These are phyloP conservation scores for Kregervanrija pseudodelftensis DNA, from an alignment of 805 yeast genomes.

Conservation along the genomic window DNA sequence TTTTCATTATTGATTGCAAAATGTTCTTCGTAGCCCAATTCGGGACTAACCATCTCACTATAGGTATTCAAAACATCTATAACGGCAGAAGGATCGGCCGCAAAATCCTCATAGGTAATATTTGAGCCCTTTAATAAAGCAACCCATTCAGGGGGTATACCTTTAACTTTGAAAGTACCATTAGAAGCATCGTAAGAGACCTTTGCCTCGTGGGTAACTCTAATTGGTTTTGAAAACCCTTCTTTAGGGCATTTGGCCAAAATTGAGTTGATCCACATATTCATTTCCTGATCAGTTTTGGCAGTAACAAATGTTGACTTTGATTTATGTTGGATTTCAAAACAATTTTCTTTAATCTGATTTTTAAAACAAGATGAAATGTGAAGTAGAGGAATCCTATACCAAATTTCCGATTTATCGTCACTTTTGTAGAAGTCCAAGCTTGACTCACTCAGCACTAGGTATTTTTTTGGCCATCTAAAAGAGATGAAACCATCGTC, in stretches of 20 bases:
- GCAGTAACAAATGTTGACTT: conserved; percentile 69
- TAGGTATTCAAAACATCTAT: conserved; percentile 55
- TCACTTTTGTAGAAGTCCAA: conserved; percentile 73
- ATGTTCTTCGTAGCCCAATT: conserved; percentile 25
- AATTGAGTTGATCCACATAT: conserved; percentile 88
- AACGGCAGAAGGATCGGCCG: conserved; percentile 57
- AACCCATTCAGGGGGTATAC: conserved; percentile 51
- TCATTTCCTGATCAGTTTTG: conserved; percentile 70
- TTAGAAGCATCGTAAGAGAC: conserved; percentile 79
- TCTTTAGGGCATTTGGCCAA: conserved; percentile 62
- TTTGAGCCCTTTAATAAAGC: conserved; percentile 49
- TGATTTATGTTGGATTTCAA: conserved; percentile 64
- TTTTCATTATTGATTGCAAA: conserved; percentile 14
- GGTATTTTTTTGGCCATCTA: conserved; percentile 85
- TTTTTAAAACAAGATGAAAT: conserved; percentile 59
- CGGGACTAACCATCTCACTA: conserved; percentile 34
- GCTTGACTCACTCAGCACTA: conserved; percentile 69
- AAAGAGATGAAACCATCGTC: conserved; percentile 88
- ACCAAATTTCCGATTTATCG: conserved; percentile 38
- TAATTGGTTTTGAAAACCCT: conserved; percentile 83
- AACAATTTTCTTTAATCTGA: conserved; percentile 69
- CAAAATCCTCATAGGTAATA: conserved; percentile 56
- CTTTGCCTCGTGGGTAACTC: conserved; percentile 90
- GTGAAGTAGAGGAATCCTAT: conserved; percentile 49
- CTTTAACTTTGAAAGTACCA: conserved; percentile 47